Conservation (phyloP, 768 basidiomycete genomes). For the Hortiboletus flavorubellus region DNA sequence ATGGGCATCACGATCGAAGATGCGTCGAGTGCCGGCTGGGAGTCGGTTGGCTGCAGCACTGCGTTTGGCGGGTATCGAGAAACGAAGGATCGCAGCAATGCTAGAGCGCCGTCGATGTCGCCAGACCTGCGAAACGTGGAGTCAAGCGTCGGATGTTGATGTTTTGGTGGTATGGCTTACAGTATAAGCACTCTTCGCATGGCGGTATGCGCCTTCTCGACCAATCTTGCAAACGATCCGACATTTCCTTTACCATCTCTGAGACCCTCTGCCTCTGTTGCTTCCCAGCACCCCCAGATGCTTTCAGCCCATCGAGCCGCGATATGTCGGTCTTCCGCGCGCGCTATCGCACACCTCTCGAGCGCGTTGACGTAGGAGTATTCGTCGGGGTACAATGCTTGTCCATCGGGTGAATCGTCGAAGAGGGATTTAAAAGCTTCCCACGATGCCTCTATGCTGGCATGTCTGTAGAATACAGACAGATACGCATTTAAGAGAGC, state of each 20-base stretch:
- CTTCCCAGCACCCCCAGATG: slow-evolving; percentile 65
- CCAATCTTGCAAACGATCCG: slow-evolving; percentile 39
- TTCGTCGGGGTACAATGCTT: slow-evolving; percentile 44
- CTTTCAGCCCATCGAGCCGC: slow-evolving; percentile 54
- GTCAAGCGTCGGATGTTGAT: background rate
- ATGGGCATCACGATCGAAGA: background rate
- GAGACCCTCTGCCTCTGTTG: slow-evolving; percentile 40
- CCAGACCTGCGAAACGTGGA: slow-evolving; percentile 38
- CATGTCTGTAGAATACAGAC: slow-evolving; percentile 66
- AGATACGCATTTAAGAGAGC: slow-evolving; percentile 78
- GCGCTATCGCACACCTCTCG: slow-evolving; percentile 53
- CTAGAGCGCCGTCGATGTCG: slow-evolving; percentile 50
- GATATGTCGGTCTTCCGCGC: slow-evolving; percentile 41
- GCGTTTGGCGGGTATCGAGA: slow-evolving; percentile 57
- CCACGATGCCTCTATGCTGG: slow-evolving; percentile 45
- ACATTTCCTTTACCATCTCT: slow-evolving; percentile 22
- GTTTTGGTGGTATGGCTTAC: slow-evolving; percentile 39
- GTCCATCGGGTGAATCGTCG: slow-evolving; percentile 7
- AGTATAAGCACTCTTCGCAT: slow-evolving; percentile 63
- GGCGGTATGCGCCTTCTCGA: slow-evolving; percentile 68
- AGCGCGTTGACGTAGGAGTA: slow-evolving; percentile 63
- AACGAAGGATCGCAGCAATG: slow-evolving; percentile 59
- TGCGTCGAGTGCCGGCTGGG: background rate
- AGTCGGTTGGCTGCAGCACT: slow-evolving; percentile 37
- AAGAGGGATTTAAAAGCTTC: slow-evolving; percentile 53